Conservation (phyloP, 1,139 yeast species). For the Suhomyces wounanorum region DNA sequence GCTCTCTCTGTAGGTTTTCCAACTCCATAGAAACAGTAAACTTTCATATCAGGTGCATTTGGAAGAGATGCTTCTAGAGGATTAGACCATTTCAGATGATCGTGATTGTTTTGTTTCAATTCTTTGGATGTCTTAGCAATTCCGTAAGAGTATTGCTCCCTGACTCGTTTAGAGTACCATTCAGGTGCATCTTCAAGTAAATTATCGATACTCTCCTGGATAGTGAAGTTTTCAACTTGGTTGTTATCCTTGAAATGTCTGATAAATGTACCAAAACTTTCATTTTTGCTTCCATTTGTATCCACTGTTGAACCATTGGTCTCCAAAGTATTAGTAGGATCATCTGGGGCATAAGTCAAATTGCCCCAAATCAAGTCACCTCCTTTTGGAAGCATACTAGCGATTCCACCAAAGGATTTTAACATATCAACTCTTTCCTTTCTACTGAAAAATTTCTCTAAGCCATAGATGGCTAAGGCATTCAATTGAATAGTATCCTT, state of each 20-base stretch:
- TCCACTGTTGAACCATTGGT: slow-evolving; percentile 24
- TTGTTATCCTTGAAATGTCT: slow-evolving; percentile 32
- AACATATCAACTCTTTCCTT: slow-evolving; percentile 85
- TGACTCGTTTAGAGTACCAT: slow-evolving; percentile 70
- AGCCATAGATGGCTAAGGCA: slow-evolving; percentile 88
- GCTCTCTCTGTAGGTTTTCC: slow-evolving; percentile 96
- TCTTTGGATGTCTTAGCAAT: slow-evolving; percentile 62
- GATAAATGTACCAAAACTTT: slow-evolving; percentile 75
- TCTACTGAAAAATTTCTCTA: slow-evolving; percentile 90
- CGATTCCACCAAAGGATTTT: slow-evolving; percentile 87
- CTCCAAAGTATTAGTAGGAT: slow-evolving; percentile 39
- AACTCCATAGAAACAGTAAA: slow-evolving; percentile 90
- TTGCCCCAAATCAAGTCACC: slow-evolving; percentile 90
- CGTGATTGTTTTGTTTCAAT: slow-evolving; percentile 60
- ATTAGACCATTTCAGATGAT: slow-evolving; percentile 83
- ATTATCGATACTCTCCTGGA: slow-evolving; percentile 66
- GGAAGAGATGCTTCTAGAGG: slow-evolving; percentile 93
- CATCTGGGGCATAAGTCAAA: slow-evolving; percentile 61
- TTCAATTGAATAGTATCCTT: slow-evolving; percentile 94
- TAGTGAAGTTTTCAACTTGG: slow-evolving; percentile 42
- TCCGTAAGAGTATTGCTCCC: slow-evolving; percentile 78
- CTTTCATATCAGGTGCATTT: slow-evolving; percentile 87
- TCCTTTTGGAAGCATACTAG: slow-evolving; percentile 96
- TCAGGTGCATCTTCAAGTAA: slow-evolving; percentile 65
- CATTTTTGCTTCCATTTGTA: slow-evolving; percentile 38